Base-by-base conservation (phyloP, 371 early-diverging fungal genomes). In the Syncephalastrum sp. region DNA sequence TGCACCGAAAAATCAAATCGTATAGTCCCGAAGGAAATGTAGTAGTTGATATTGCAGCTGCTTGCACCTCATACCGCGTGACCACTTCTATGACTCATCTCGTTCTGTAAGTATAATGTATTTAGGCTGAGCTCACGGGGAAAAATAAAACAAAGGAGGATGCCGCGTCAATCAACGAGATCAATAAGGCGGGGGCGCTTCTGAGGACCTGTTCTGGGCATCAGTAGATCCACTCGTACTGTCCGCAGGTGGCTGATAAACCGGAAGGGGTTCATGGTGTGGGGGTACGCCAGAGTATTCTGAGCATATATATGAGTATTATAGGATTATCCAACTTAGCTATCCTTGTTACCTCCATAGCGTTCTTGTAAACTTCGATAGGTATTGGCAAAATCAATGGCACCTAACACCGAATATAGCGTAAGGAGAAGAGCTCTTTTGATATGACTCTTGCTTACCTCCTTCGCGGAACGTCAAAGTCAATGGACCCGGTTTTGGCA, bases 401-500 rank as follows among this genome's bases (percentile, higher is more conserved):
- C 78, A 10, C 82, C 78, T 77, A 10, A 53, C 43, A 1, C 21
- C 21, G 38, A 44, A 47, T 29, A 44, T 51, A 8, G 41, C 17
- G 15, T 33, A 33, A 33, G 10, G 8, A 3, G 10, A 10, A 33
- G 16, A 42, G 24, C 17, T 17, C 29, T 17, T 42, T 47, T 3
- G 8, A 19, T 23, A 47, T 19, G 33, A 38, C 10, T 19, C 19
- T 21, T 14, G n/a, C 61, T 50, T 59, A 72, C 79, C 82, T 58
- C 82, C 82, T 68, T 82, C 82, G 17, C 65, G 64, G 48, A 82
- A 82, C 15, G 72, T 74, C 13, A 77, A 16, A 17, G 69, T 76
- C 24, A 78, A 42, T 23, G 65, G 57, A 6, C 75, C 72, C 8
- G 66, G 47, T 17, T 59, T 59, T 41, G 69, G 47, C 15, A 82